phyloP scores from a whole-genome alignment of 2,329 filamentous ascomycete genomes.

The Thelonectria discophora region DNA sequence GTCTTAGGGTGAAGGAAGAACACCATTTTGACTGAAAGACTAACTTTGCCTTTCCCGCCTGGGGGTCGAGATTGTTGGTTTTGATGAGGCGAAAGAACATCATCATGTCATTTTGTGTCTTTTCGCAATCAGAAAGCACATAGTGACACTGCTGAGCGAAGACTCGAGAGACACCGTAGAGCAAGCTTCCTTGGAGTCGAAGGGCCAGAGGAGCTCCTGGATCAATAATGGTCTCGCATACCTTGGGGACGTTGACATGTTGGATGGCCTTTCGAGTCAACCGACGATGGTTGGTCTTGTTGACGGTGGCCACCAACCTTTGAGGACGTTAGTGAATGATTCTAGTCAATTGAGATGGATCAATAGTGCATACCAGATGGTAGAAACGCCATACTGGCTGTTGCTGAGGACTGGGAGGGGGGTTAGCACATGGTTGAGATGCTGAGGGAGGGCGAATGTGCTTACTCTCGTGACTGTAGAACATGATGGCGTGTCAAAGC shows the following conservation, averaged over 20 bases:
- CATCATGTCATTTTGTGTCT: conserved; percentile 77
- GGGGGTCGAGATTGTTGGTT: conserved; percentile 69
- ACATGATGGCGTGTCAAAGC: conserved; percentile 66
- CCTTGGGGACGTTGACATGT: conserved; percentile 84
- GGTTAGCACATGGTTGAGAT: conserved; percentile 36
- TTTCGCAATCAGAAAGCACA: conserved; percentile 81
- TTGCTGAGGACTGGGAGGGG: conserved; percentile 75
- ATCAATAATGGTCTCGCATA: conserved; percentile 87
- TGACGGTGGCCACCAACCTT: conserved; percentile 92
- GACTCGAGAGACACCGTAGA: conserved; percentile 86
- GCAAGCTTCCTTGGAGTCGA: conserved; percentile 86
- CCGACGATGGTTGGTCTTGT: conserved; percentile 75
- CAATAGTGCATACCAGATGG: conserved; percentile 76
- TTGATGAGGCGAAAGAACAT: conserved; percentile 67
- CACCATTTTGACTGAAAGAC: conserved; percentile 44
- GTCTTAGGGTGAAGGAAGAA: conserved; percentile 42
- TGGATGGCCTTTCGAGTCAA: conserved; percentile 88
- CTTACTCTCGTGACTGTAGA: conserved; percentile 94
- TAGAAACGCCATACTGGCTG: conserved; percentile 90
- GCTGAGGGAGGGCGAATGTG: background rate
- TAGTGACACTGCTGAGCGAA: conserved; percentile 89
- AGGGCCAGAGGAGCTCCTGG: conserved; percentile 86
- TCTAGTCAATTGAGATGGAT: rapidly evolving
- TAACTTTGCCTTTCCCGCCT: conserved; percentile 77
- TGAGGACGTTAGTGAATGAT: conserved; percentile 15